Percentiles rank a stretch among this genome's conserved stretches.
Conservation (phyloP, 768 basidiomycete genomes). For the Pilatotrama ljubarskyi region DNA sequence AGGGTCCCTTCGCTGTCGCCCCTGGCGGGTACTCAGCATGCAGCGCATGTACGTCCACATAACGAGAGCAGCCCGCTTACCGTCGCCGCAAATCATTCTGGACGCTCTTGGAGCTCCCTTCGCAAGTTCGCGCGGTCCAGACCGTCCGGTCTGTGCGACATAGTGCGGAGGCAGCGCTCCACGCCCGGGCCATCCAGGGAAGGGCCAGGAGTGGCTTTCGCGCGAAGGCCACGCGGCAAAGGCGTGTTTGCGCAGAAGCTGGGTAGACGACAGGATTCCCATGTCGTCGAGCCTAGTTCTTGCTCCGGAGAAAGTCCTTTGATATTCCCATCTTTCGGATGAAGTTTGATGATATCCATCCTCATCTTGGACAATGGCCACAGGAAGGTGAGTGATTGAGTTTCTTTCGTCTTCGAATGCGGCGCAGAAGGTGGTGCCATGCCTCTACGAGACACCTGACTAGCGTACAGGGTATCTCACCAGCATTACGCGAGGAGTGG, state of each 20-base stretch:
- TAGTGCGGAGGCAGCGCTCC: constrained; percentile 1
- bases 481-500: too few species aligned
- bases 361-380: not conserved
- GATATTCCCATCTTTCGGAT: constrained; percentile 8
- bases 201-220: constrained; percentile 5
- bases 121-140: constrained; percentile 17
- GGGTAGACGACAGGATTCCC: constrained; percentile 5
- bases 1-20: constrained; percentile 5
- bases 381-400: too few species aligned
- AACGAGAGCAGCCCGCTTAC: constrained; percentile 12
- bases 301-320: constrained; percentile 17
- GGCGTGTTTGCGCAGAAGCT: constrained; percentile 24
- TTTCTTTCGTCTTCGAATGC: too few species aligned
- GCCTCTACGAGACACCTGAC: not conserved
- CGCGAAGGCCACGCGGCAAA: constrained; percentile 22
- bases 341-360: constrained; percentile 7
- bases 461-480: not conserved
- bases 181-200: constrained; percentile 5
- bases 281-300: constrained; percentile 9
- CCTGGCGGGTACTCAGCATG: constrained; percentile 11
- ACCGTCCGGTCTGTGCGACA: constrained; percentile 8
- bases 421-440: too few species aligned
- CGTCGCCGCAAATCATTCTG: constrained; percentile 5
- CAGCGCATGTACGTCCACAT: constrained; percentile 14
- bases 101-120: not conserved